These are phyloP conservation scores for Botrytis paeoniae DNA, from an alignment of 2,329 filamentous ascomycete genomes.

Conservation along the genomic window DNA sequence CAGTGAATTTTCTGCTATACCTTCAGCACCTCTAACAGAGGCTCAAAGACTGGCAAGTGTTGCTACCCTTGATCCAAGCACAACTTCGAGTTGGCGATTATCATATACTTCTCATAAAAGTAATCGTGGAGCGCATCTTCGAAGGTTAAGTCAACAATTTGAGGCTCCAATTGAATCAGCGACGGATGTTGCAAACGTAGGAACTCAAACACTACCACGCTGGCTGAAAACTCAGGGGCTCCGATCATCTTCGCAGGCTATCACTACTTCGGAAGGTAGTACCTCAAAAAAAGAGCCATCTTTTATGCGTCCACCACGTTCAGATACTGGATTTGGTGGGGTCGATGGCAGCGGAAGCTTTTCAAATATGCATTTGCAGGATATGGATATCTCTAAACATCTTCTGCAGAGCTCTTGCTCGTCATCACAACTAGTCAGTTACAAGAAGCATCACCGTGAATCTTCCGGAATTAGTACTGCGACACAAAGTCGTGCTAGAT, in stretches of 20 bases:
- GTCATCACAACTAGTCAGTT: conserved; percentile 29
- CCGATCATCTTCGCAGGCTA: conserved; percentile 26
- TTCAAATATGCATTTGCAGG: conserved; percentile 30
- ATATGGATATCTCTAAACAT: conserved; percentile 35
- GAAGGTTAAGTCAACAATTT: conserved; percentile 32
- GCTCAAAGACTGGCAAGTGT: conserved; percentile 34
- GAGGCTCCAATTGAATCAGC: conserved; percentile 18
- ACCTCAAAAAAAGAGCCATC: conserved; percentile 6
- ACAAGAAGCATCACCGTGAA: conserved; percentile 24
- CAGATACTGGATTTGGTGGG: conserved; percentile 30
- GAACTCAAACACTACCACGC: conserved; percentile 20
- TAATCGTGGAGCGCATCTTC: conserved; percentile 31
- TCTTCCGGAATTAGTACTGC: conserved; percentile 25
- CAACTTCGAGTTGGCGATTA: conserved; percentile 35
- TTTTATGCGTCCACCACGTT: conserved; percentile 16
- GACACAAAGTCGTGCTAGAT: conserved; percentile 24
- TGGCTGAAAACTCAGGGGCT: conserved; percentile 31
- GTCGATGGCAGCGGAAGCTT: conserved; percentile 31
- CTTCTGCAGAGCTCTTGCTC: conserved; percentile 31
- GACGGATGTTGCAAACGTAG: conserved; percentile 14
- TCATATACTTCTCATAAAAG: conserved; percentile 31
- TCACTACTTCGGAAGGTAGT: conserved; percentile 21
- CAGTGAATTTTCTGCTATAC: conserved; percentile 27
- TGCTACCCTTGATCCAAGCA: conserved; percentile 21
- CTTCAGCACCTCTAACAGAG: conserved; percentile 27